A percentile compares a stretch with the other conserved stretches of the same genome.
Evolutionary conservation across 179 eudicot genomes (phyloP).

Genomic region (Corrigiola litoralis): DNA sequence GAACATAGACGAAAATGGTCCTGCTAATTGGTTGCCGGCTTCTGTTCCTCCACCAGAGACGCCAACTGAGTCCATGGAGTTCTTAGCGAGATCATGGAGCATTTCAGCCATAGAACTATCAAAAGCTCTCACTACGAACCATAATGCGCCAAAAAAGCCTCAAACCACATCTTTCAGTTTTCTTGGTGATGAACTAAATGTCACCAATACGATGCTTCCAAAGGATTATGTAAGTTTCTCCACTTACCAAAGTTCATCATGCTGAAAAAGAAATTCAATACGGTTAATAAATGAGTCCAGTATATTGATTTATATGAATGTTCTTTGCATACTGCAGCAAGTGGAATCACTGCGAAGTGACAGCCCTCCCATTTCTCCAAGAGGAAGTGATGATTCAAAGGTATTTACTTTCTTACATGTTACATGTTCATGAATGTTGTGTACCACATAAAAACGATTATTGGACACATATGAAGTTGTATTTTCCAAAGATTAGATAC

Average conservation of each 20-base stretch:
- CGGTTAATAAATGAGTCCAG: background rate
- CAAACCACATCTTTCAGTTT: constrained; percentile 27
- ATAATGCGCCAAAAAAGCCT: constrained; percentile 16
- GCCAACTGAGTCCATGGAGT: constrained; percentile 91
- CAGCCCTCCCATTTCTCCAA: constrained; percentile 65
- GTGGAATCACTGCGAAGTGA: constrained; percentile 30
- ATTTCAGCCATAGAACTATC: constrained; percentile 74
- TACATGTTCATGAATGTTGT: too few relatives aligned
- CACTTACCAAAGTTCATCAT: background rate
- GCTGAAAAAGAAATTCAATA: background rate
- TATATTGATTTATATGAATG: background rate
- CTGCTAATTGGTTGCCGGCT: constrained; percentile 50
- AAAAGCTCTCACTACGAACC: constrained; percentile 57
- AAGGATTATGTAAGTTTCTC: constrained; percentile 36
- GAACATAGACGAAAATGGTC: constrained; percentile 62
- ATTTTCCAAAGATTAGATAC: too few relatives aligned
- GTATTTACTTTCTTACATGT: constrained; percentile 29
- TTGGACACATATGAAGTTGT: too few relatives aligned
- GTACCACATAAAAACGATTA: too few relatives aligned
- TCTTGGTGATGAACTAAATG: constrained; percentile 26
- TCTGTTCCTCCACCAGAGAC: constrained; percentile 72
- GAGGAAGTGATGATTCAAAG: constrained; percentile 71
- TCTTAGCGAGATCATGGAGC: constrained; percentile 89
- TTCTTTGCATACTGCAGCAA: constrained; percentile 33
- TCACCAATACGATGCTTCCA: constrained; percentile 20